These are phyloP conservation scores for Cladosporium cucumerinum DNA, from an alignment of 2,329 filamentous ascomycete species.

Conservation along the genomic window DNA sequence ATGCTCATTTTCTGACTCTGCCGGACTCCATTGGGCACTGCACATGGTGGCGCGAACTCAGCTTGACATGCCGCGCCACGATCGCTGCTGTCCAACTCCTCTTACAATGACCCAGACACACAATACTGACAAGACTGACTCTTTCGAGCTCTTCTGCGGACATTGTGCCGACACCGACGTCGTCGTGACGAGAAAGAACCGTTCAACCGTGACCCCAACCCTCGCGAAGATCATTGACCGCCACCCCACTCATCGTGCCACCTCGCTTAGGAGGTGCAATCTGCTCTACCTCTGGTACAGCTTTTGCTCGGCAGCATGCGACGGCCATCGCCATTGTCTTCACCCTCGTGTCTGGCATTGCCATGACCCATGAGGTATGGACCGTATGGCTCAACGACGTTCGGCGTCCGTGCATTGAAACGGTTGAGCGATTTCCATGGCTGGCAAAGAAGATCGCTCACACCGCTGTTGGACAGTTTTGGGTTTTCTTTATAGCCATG, in stretches of 20 bases:
- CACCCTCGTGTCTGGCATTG: neutral
- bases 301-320: neutral
- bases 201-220: neutral
- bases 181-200: neutral
- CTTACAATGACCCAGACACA: neutral
- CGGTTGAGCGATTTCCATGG: neutral
- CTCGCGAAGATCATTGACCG: slow-evolving; percentile 6
- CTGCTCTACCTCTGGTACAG: neutral
- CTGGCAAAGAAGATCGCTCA: neutral
- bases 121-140: neutral
- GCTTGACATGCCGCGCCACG: slow-evolving; percentile 3
- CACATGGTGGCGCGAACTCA: slow-evolving; percentile 6
- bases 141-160: neutral
- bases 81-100: neutral
- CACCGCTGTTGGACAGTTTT: neutral
- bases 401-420: neutral
- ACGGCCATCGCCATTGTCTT: neutral
- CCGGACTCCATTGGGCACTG: neutral
- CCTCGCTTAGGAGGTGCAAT: neutral
- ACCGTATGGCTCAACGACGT: neutral
- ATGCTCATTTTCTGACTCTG: neutral
- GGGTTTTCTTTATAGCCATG: neutral
- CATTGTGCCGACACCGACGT: slow-evolving; percentile 6
- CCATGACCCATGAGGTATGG: too few relatives aligned
- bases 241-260: slow-evolving; percentile 2